A percentile compares a stretch with the other conserved stretches of the same genome.
phyloP scores from a whole-genome alignment of 2,329 filamentous ascomycete genomes.

The Stagonosporopsis vannaccii region DNA sequence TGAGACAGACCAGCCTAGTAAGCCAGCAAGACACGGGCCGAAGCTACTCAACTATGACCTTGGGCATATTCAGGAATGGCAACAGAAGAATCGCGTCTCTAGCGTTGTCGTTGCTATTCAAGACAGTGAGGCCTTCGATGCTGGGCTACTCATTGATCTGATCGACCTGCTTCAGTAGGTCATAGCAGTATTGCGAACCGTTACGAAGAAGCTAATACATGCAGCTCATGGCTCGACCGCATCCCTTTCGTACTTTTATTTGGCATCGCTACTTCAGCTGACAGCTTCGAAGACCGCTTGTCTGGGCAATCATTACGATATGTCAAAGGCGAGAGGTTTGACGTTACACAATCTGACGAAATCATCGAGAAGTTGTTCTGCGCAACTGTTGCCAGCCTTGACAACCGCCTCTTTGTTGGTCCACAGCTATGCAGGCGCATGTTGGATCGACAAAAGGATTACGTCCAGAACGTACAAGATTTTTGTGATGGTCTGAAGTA shows the following conservation, averaged over 20 bases:
- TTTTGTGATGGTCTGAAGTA: conserved; percentile 77
- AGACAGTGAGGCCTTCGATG: conserved; percentile 84
- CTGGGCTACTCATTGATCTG: conserved; percentile 72
- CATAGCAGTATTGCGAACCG: neutral
- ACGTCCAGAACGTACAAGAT: conserved; percentile 76
- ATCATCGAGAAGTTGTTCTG: conserved; percentile 77
- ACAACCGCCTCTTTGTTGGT: conserved; percentile 68
- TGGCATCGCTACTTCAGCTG: conserved; percentile 81
- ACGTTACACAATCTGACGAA: conserved; percentile 75
- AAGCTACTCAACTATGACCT: conserved; percentile 81
- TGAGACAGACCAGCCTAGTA: conserved; percentile 22
- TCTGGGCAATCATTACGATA: conserved; percentile 72
- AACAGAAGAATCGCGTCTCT: conserved; percentile 60
- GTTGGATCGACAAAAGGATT: conserved; percentile 76
- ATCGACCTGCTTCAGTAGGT: conserved; percentile 72
- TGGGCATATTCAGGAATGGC: conserved; percentile 70
- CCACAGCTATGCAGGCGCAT: conserved; percentile 68
- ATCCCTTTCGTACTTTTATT: conserved; percentile 81
- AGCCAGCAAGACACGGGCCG: conserved; percentile 58
- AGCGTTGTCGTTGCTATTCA: conserved; percentile 77
- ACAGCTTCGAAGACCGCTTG: conserved; percentile 78
- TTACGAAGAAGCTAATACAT: conserved; percentile 27
- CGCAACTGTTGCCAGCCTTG: conserved; percentile 65
- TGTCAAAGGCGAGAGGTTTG: conserved; percentile 75
- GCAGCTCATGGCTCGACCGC: conserved; percentile 72